Percentiles rank a stretch among this genome's conserved stretches.
Conservation (phyloP, 225 moss, liverwort and hornwort genomes). For the Thuidium tamariscinum region DNA sequence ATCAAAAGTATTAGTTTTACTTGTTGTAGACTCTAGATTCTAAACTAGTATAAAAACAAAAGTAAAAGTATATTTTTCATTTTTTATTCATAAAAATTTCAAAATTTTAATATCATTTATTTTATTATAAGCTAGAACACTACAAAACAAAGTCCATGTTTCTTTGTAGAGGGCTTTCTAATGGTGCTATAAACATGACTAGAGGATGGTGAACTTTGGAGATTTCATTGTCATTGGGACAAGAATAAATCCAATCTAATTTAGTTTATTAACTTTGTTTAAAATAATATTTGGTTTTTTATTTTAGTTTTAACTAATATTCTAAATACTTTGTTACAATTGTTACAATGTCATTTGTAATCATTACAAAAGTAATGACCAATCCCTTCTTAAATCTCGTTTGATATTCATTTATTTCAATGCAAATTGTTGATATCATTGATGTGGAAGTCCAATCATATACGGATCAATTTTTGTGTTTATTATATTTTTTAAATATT, state of each 20-base stretch:
- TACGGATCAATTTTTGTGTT: not conserved
- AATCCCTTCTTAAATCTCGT: not conserved
- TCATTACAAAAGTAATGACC: accelerated
- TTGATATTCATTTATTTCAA: not conserved
- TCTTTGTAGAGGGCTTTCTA: accelerated
- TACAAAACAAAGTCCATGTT: not conserved
- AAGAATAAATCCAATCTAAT: not conserved
- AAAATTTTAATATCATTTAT: not conserved
- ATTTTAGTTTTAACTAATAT: not conserved
- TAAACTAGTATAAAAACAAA: not conserved
- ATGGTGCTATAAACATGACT: accelerated
- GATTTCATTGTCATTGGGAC: too few species aligned
- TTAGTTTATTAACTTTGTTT: not conserved
- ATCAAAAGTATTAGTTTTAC: not conserved
- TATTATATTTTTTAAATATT: accelerated
- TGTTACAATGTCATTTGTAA: not conserved
- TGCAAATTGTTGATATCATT: not conserved
- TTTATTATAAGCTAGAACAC: accelerated
- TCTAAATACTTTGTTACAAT: not conserved
- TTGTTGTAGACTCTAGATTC: not conserved
- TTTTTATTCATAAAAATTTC: not conserved
- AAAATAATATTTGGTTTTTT: not conserved
- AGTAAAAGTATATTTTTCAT: not conserved
- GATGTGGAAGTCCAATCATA: not conserved
- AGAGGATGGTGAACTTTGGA: accelerated